Evolutionary conservation across 1,284 basidiomycete species (phyloP).

Genomic region (Cystobasidiaceae sp.): DNA sequence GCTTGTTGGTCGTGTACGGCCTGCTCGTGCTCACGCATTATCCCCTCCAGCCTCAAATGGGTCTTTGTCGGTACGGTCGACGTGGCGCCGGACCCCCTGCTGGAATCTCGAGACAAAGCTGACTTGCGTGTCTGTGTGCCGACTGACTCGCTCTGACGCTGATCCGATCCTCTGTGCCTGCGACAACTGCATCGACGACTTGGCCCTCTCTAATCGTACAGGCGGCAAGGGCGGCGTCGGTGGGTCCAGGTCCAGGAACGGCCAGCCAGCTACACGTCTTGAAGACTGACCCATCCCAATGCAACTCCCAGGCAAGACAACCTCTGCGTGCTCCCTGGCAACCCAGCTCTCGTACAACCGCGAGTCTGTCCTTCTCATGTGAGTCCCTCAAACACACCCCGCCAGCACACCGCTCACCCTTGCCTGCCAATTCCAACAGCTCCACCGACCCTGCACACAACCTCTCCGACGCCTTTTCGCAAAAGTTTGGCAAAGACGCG

Average conservation of each 20-base stretch:
- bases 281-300: too few species aligned
- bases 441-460: slow-evolving; percentile 99
- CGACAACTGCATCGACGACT: too few species aligned
- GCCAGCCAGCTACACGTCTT: background rate
- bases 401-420: too few species aligned
- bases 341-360: slow-evolving; percentile 81
- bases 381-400: too few species aligned
- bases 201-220: background rate
- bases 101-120: too few species aligned
- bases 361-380: slow-evolving; percentile 92
- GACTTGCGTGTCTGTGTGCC: too few species aligned
- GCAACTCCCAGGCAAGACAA: slow-evolving; percentile 71
- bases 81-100: too few species aligned
- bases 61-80: slow-evolving; percentile 45
- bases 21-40: background rate
- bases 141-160: too few species aligned
- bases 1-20: too few species aligned
- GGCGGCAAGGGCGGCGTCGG: slow-evolving; percentile 41
- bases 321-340: slow-evolving; percentile 87
- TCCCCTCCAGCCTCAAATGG: slow-evolving; percentile 36
- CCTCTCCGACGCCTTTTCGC: slow-evolving; percentile 94
- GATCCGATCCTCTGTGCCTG: too few species aligned
- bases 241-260: slow-evolving; percentile 9
- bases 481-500: slow-evolving; percentile 98
- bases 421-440: slow-evolving; percentile 50